Base-by-base conservation (phyloP, 73 alveolate genomes). In the Paramecium bursaria region DNA sequence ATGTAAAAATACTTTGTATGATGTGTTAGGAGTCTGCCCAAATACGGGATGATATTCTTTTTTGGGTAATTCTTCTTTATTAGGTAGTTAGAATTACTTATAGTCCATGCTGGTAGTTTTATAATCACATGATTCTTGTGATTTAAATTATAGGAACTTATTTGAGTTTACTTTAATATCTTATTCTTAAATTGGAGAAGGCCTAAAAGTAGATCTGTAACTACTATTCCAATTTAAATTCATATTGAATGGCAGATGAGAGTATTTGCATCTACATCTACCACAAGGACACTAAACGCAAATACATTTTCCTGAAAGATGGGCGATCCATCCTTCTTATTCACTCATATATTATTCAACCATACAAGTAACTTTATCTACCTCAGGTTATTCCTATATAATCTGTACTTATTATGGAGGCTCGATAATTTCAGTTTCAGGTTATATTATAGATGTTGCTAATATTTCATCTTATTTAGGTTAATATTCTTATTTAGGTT, bases 21-120 rank as follows among this genome's bases (percentile, higher is more conserved):
- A 35, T 31, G 60, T 67, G 26, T 39, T 67, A 19, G 82, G 82
- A 6, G 82, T 67, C n/a, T 42, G 44, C 44, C 82, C 82, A 67
- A 19, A 14, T 1, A 39, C 21, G 1, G 82, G 57, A 21, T 42
- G 50, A 14, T 67, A 67, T 19, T 19, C 25, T 15, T 2, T 13
- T 42, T 42, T 67, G 7, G 33, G 60, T 13, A 15, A 39, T 1
- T 21, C 19, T 31, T 15, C 11, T 39, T 14, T 31, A 25, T 53
- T 53, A 2, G 9, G 19, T 21, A 47, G 11, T 25, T 67, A 53
- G 21, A 10, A 67, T 14, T 17, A 42, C 10, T 42, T 31, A 35
- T 67, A 67, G 44, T 67, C 82, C 26, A 47, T 31, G 1, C 60
- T 67, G 0, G 82, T 67, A 2, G 82, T 67, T 42, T 67, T 39